phyloP scores from a whole-genome alignment of 345 rosid species.

The Gossypium turneri region DNA sequence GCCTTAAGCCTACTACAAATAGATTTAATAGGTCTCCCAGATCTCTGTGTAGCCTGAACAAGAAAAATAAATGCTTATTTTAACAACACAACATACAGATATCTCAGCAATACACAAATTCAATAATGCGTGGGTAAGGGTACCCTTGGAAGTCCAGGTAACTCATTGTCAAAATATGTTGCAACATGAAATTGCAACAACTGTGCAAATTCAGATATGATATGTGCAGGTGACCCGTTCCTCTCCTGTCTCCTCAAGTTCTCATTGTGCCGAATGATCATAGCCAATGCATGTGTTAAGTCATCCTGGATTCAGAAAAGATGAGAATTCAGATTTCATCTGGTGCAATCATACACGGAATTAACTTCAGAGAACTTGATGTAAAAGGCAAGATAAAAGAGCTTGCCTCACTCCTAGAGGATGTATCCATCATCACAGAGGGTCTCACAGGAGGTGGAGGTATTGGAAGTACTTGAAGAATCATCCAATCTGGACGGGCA shows the following conservation, averaged over 20 bases:
- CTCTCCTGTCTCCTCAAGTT: constrained; percentile 84
- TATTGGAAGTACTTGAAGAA: constrained; percentile 90
- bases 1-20: constrained; percentile 97
- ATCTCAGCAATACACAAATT: neutral
- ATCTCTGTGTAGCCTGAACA: constrained; percentile 89
- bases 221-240: constrained; percentile 95
- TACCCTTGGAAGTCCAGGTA: constrained; percentile 99
- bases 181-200: constrained; percentile 94
- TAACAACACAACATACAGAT: neutral
- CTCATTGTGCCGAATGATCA: constrained; percentile 91
- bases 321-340: constrained; percentile 21
- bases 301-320: constrained; percentile 63
- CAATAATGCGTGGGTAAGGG: neutral
- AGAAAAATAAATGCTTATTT: constrained; percentile 11
- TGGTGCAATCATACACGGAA: constrained; percentile 27
- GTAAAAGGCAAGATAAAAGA: constrained; percentile 33
- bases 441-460: constrained; percentile 99
- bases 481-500: constrained; percentile 99
- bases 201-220: constrained; percentile 91
- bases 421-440: constrained; percentile 93
- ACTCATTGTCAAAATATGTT: constrained; percentile 91
- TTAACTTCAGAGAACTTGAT: neutral
- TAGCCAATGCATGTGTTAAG: constrained; percentile 90
- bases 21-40: constrained; percentile 96
- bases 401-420: constrained; percentile 75